A percentile compares a stretch with the other conserved stretches of the same genome.
phyloP scores from a whole-genome alignment of 371 early-diverging fungal genomes.

The Mortierella polycephala region DNA sequence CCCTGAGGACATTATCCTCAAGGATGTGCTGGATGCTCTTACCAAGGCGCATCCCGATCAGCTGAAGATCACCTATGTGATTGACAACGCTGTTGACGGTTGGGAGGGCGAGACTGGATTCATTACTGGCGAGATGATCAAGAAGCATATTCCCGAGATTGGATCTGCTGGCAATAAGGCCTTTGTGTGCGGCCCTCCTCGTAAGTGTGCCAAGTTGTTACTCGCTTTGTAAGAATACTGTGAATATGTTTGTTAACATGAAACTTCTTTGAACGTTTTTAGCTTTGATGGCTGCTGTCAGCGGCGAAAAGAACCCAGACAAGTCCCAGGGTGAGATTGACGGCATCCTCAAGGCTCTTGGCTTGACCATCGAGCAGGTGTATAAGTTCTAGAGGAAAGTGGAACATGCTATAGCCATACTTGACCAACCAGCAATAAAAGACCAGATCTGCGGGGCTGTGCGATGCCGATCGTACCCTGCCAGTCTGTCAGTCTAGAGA shows the following conservation, averaged over 20 bases:
- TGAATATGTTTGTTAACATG: neutral
- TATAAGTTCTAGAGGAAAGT: conserved; percentile 81
- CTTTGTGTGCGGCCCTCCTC: conserved; percentile 90
- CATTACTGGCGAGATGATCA: conserved; percentile 72
- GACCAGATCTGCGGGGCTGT: too few relatives aligned
- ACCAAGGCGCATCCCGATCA: conserved; percentile 75
- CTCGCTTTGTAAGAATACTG: conserved; percentile 1
- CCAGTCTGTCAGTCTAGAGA: neutral
- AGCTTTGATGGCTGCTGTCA: conserved; percentile 74
- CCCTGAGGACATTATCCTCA: conserved; percentile 85
- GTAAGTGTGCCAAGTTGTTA: conserved; percentile 26
- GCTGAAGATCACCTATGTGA: conserved; percentile 77
- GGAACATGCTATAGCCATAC: too few relatives aligned
- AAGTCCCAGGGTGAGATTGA: conserved; percentile 83
- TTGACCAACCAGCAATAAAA: too few relatives aligned
- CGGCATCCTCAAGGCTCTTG: conserved; percentile 84
- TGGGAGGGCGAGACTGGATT: conserved; percentile 78
- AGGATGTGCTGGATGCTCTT: conserved; percentile 77
- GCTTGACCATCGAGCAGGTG: conserved; percentile 80
- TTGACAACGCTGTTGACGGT: conserved; percentile 72
- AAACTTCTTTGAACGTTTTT: conserved; percentile 32
- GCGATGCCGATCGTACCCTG: neutral
- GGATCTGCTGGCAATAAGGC: conserved; percentile 62
- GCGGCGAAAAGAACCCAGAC: conserved; percentile 83
- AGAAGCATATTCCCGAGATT: conserved; percentile 68